These are phyloP conservation scores for Phytophthora pistaciae DNA, from an alignment of 352 stramenopile species.

Conservation along the genomic window DNA sequence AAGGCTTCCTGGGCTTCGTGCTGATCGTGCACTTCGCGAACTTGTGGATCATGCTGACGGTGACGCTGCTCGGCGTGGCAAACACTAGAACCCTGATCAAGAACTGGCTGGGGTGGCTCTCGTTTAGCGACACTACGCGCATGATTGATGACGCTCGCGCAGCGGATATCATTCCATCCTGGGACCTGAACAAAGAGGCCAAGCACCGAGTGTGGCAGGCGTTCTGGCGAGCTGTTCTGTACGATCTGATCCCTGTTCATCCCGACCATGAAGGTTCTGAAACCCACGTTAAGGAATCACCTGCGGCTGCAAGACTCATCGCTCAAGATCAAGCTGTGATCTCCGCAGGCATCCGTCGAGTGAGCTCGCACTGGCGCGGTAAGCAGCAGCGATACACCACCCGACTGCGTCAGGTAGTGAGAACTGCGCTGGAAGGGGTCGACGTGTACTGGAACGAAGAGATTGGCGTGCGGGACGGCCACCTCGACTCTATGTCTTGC, in stretches of 20 bases:
- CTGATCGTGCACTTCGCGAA: constrained; percentile 49
- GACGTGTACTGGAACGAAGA: constrained; percentile 55
- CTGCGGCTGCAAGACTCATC: constrained; percentile 20
- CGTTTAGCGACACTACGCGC: constrained; percentile 50
- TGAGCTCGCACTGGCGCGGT: constrained; percentile 48
- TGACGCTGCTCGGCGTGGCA: constrained; percentile 42
- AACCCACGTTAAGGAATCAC: constrained; percentile 1
- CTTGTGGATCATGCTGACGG: constrained; percentile 43
- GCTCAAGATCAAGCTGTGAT: constrained; percentile 39
- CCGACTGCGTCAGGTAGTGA: constrained; percentile 29
- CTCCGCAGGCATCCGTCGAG: constrained; percentile 37
- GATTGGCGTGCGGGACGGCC: constrained; percentile 36
- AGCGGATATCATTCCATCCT: constrained; percentile 34
- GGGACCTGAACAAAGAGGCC: constrained; percentile 51
- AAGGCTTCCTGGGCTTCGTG: constrained; percentile 30
- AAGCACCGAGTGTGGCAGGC: constrained; percentile 58
- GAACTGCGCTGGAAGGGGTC: constrained; percentile 47
- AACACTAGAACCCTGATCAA: constrained; percentile 42
- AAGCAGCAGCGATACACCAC: constrained; percentile 33
- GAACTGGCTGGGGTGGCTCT: constrained; percentile 43
- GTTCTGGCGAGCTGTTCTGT: constrained; percentile 53
- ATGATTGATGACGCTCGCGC: constrained; percentile 37
- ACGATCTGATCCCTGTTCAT: constrained; percentile 23
- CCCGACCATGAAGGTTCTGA: constrained; percentile 11
- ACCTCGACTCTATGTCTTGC: constrained; percentile 42